Conservation (phyloP, 768 basidiomycete genomes). For the Austroboletus festivus region DNA sequence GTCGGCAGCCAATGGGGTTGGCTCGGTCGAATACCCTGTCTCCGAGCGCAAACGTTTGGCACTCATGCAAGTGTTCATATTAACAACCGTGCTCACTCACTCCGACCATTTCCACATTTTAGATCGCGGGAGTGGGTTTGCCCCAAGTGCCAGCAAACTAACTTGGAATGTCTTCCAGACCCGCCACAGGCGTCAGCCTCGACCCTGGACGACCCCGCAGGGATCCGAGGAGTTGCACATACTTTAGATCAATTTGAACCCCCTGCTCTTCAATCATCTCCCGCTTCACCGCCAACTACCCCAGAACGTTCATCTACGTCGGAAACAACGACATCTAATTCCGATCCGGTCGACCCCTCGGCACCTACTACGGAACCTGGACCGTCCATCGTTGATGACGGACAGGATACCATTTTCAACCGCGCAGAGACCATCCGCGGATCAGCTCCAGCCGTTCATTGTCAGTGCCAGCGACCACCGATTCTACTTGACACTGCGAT, state of each 20-base stretch:
- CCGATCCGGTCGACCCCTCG: constrained; percentile 18
- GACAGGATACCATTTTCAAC: constrained; percentile 7
- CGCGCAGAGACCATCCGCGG: constrained; percentile 18
- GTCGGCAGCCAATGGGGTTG: constrained; percentile 82
- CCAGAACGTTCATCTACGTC: constrained; percentile 17
- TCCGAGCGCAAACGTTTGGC: constrained; percentile 78
- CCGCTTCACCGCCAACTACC: constrained; percentile 13
- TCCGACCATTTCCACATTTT: constrained; percentile 12
- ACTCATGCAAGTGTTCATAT: constrained; percentile 51
- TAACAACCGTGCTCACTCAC: constrained; percentile 1
- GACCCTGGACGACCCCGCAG: constrained; percentile 16
- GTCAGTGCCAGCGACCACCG: constrained; percentile 43
- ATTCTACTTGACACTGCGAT: constrained; percentile 72
- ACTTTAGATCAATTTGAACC: constrained; percentile 10
- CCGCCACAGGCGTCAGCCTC: constrained; percentile 31
- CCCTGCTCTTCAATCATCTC: constrained; percentile 17
- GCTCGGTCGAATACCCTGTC: constrained; percentile 78
- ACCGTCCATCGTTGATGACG: constrained; percentile 8
- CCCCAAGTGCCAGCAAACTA: constrained; percentile 65
- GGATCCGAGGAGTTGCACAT: constrained; percentile 24
- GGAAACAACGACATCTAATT: constrained; percentile 12
- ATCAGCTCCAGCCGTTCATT: constrained; percentile 12
- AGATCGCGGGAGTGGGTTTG: constrained; percentile 84
- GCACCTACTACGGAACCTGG: constrained; percentile 11
- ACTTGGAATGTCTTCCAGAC: constrained; percentile 71